A percentile compares a stretch with the other conserved stretches of the same genome.
These are phyloP conservation scores for Yamadazyma spencermartinsiae DNA, from an alignment of 1,139 yeast species.

Conservation along the genomic window DNA sequence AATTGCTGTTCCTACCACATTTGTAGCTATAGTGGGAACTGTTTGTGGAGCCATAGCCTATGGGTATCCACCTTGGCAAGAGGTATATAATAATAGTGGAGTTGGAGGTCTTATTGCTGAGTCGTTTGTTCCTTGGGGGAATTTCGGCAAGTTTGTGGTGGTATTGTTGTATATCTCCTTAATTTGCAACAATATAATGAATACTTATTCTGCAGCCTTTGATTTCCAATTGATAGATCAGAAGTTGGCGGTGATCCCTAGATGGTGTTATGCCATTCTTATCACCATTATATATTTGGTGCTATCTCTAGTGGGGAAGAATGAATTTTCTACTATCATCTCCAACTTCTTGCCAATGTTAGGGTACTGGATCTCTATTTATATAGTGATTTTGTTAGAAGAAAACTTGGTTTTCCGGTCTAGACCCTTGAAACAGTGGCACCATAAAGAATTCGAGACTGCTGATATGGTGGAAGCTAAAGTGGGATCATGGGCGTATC, in stretches of 20 bases:
- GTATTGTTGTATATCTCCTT: slow-evolving; percentile 35
- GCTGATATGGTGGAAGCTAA: slow-evolving; percentile 9
- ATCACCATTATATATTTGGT: slow-evolving; percentile 68
- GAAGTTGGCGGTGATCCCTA: slow-evolving; percentile 63
- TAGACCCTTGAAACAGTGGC: slow-evolving; percentile 46
- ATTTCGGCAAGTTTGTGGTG: slow-evolving; percentile 57
- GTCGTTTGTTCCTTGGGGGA: slow-evolving; percentile 75
- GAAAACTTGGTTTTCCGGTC: slow-evolving; percentile 77
- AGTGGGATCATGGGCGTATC: slow-evolving; percentile 6
- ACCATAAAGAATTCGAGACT: slow-evolving; percentile 50
- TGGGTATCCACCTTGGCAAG: slow-evolving; percentile 58
- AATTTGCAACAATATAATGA: slow-evolving; percentile 44
- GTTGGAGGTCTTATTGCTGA: slow-evolving; percentile 76
- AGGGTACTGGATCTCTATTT: slow-evolving; percentile 91
- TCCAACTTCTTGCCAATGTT: slow-evolving; percentile 93
- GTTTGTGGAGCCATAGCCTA: slow-evolving; percentile 72
- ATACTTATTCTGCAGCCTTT: slow-evolving; percentile 83
- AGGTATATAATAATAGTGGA: slow-evolving; percentile 58
- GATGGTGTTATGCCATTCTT: slow-evolving; percentile 75
- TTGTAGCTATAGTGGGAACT: slow-evolving; percentile 75
- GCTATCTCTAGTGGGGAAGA: slow-evolving; percentile 73
- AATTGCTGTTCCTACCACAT: slow-evolving; percentile 69
- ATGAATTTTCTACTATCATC: slow-evolving; percentile 71
- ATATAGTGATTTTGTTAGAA: slow-evolving; percentile 67
- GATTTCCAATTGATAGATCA: slow-evolving; percentile 72